Evolutionary conservation across 2,329 filamentous ascomycete species (phyloP), one percentile per base, ranked within the genome.

Genomic region (Venturiaceae sp.): DNA sequence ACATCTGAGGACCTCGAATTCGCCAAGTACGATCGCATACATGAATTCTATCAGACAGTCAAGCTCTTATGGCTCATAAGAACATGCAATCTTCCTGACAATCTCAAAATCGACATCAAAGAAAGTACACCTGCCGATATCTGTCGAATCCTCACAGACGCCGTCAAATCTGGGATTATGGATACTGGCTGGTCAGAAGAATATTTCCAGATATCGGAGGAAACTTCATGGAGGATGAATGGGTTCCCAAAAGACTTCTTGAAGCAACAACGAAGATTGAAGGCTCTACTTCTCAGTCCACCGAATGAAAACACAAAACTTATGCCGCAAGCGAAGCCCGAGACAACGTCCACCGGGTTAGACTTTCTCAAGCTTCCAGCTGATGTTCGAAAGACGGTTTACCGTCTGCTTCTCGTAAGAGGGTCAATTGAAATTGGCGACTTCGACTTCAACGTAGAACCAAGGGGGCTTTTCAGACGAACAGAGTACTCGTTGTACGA

Each of bases 401-500:
- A 62, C 33, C 36, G 37, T 5, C 30, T 61, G 13, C n/a, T 59
- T 4, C 37, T 62, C 5, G 41, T 47, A 11, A 30, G 37, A 13
- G 59, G 23, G 3, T 30, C 44, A 16, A 32, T 62, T 8, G 53
- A 41, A n/a, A 37, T 62, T 37, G 58, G 59, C 26, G 61, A 62
- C 36, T 62, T 59, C 46, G 50, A 57, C 32, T 32, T 62, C n/a
- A 39, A 28, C 4, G 60, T 30, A 11, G 13, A 56, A n/a, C 58
- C 58, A 8, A 46, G 21, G 28, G 19, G 55, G 30, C 13, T 60
- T 16, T 28, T 46, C 5, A 47, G 53, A 23, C 11, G 61, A 16
- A 62, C 61, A 13, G 61, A 62, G 33, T 62, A 61, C 41, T 39
- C 56, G 13, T 59, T 62, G 26, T 11, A 47, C 57, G 46, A 32